phyloP scores from a whole-genome alignment of 306 rosid species.

The Dalbergia cultrata region DNA sequence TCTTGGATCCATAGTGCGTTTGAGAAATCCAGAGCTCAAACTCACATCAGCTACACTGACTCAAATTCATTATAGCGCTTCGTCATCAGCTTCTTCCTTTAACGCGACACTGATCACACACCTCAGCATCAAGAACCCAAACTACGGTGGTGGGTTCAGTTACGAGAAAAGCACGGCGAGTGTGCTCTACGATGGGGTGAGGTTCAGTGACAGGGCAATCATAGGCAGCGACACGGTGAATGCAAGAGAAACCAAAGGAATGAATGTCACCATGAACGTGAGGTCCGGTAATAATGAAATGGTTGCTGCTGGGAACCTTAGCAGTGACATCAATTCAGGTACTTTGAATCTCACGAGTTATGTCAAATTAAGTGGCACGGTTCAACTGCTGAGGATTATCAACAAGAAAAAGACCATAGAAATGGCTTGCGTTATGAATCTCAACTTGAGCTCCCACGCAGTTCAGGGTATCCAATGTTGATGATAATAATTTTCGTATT shows the following conservation, averaged over 20 bases:
- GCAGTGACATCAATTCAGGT: constrained; percentile 48
- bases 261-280: constrained; percentile 46
- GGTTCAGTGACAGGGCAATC: constrained; percentile 46
- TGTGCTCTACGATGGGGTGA: constrained; percentile 43
- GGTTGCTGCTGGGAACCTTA: constrained; percentile 38
- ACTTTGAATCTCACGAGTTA: constrained; percentile 55
- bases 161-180: constrained; percentile 47
- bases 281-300: constrained; percentile 33
- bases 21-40: constrained; percentile 48
- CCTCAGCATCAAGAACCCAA: constrained; percentile 57
- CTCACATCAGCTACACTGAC: constrained; percentile 50
- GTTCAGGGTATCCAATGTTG: constrained; percentile 56
- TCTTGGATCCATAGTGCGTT: constrained; percentile 57
- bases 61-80: constrained; percentile 15
- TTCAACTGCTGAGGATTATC: constrained; percentile 55
- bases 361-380: constrained; percentile 55
- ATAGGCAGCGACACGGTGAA: constrained; percentile 29
- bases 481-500: not conserved
- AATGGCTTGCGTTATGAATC: constrained; percentile 59
- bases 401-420: constrained; percentile 46
- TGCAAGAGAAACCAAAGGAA: constrained; percentile 39
- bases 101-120: constrained; percentile 52
- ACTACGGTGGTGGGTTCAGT: constrained; percentile 64
- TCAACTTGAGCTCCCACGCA: constrained; percentile 53
- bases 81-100: constrained; percentile 43